Evolutionary conservation across 2,329 filamentous ascomycete species (phyloP), one percentile per base, ranked within the genome.

Genomic region (Canariomyces notabilis): DNA sequence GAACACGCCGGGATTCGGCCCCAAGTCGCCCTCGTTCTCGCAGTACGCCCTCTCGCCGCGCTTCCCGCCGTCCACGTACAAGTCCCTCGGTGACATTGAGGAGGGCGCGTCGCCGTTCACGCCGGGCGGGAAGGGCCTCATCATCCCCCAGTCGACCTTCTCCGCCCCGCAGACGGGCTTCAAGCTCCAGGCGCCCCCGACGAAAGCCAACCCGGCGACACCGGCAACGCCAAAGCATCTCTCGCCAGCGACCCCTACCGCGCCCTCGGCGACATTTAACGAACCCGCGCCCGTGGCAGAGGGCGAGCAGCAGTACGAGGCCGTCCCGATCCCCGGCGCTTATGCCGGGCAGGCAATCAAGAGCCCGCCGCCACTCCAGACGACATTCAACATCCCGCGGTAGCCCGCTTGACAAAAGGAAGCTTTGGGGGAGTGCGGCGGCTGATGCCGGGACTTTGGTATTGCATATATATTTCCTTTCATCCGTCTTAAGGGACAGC

Each of bases 1-100:
- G 57, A 96, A 96, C 74, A 96, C 91, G 0, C 91, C 91, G 11
- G 89, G 89, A 55, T 89, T 94, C 64, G 83, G 82, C 22, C 81
- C 83, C 65, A 85, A 80, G 65, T 81, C 77, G 18, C 85, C 68
- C 66, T 68, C 71, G 34, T 77, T 74, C 50, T 72, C 69, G 7
- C 70, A 72, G 50, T 72, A 73, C 55, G 75, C 77, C 50, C 68
- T 80, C 64, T 80, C 78, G 18, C 80, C 80, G 35, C 77, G 79
- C 58, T 79, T 82, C 67, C 76, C 79, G 34, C 77, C 78, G 2
- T 70, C 74, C 38, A 65, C 70, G 36, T 82, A 79, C 68, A 69
- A 74, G 56, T 61, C 62, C 29, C 59, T 67, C 14, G 61, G 59
- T 50, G 60, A 66, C 42, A 63, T 68, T 46, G 61, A 67, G 41